Base-by-base conservation (phyloP, 495 filamentous ascomycete genomes). In the Aspergillus ostianus region DNA sequence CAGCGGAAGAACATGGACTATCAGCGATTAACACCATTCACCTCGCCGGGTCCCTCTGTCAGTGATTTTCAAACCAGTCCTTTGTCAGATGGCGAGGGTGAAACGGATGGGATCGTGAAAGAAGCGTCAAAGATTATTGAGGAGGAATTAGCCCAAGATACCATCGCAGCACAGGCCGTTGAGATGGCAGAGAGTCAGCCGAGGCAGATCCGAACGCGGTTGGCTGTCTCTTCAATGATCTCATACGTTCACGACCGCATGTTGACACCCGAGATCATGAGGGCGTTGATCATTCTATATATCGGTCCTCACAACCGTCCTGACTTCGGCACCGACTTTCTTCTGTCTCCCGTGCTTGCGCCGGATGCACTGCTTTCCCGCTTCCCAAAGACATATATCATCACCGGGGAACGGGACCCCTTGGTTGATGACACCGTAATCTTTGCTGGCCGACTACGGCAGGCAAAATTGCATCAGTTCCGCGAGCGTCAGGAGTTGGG, bases 261-360 rank as follows among this genome's bases (percentile, higher is more conserved):
- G 41, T 81, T 98, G 23, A 92, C 90, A 0, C 95, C 94, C 0
- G 95, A 98, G 70, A 96, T 98, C 91, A 97, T 98, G 89, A 88
- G 94, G 53, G 92, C 92, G 29, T 98, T 98, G 94, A 94, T 98
- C 58, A 96, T 98, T 71, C 82, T 98, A 20, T 98, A 98, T 69
- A 89, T 98, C 62, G 95, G 94, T 17, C 93, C 93, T 0, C 86
- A 96, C 68, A 88, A 92, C 74, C 86, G 92, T 2, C 94, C 94
- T 8, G 92, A 97, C 70, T 98, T 98, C 75, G 83, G 82, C 27
- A 92, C 90, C 10, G 95, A 98, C 71, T 97, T 90, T 71, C 80
- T 94, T 0, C 84, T 98, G 9, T 94, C 87, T 0, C 95, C 94
- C 2, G 86, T 97, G 18, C 81, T 96, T 4, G 92, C 94, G 0